phyloP scores from a whole-genome alignment of 768 basidiomycete genomes.

The Daedalea quercina region DNA sequence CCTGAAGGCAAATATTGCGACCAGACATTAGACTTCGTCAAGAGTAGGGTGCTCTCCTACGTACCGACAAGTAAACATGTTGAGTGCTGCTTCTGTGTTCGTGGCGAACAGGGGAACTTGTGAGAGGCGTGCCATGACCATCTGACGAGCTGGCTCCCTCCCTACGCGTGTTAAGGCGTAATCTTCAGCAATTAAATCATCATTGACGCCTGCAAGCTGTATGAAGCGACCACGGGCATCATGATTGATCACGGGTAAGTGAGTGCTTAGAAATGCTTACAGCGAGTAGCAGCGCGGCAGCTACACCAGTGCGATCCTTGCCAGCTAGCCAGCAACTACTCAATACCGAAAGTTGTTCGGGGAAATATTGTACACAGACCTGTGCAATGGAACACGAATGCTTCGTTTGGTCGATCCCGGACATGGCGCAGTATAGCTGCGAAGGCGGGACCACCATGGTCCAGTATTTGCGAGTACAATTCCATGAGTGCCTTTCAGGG shows the following conservation, averaged over 20 bases:
- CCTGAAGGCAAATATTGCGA: constrained; percentile 26
- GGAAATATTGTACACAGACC: constrained; percentile 23
- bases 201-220: constrained; percentile 68
- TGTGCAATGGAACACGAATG: constrained; percentile 74
- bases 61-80: constrained; percentile 77
- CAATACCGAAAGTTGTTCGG: neutral
- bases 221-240: neutral
- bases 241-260: neutral
- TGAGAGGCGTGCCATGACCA: constrained; percentile 59
- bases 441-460: constrained; percentile 63
- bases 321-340: constrained; percentile 44
- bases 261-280: constrained; percentile 28
- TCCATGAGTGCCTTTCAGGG: constrained; percentile 67
- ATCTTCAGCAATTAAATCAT: constrained; percentile 60
- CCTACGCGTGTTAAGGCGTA: constrained; percentile 76
- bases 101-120: constrained; percentile 70
- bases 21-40: neutral
- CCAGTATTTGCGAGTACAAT: constrained; percentile 75
- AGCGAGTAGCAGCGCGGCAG: constrained; percentile 67
- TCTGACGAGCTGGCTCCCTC: constrained; percentile 69
- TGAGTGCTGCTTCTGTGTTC: constrained; percentile 70
- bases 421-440: constrained; percentile 69
- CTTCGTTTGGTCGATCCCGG: constrained; percentile 58
- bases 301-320: constrained; percentile 76
- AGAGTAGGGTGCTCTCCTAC: neutral